Evolutionary conservation across 2,329 filamentous ascomycete species (phyloP), one percentile per base, ranked within the genome.

Genomic region (Aspergillus japonicus): DNA sequence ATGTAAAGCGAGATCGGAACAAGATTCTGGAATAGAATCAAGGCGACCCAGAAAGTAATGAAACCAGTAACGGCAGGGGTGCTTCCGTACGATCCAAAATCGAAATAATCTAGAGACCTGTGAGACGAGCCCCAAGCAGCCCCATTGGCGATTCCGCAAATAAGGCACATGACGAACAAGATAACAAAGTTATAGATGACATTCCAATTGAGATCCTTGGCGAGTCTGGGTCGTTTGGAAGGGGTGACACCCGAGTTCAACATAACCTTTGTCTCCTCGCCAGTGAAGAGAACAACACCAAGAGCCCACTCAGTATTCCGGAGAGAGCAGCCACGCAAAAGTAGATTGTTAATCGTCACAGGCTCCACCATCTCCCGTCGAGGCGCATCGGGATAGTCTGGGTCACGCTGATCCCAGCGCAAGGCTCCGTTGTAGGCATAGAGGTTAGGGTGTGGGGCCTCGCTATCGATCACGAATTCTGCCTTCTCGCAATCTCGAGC

Each of bases 251-350:
- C 95, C 29, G 95, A 91, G 73, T 99, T 99, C 80, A 97, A 90
- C 95, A 99, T 99, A 74, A 97, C 98, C 80, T 98, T 99, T 35
- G 94, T 96, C 74, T 99, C 94, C 71, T 93, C 88, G 35, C 95
- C 95, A 14, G 95, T 98, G 77, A 96, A 99, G 19, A 96, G 82
- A 53, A 98, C 94, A 3, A 99, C 85, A 56, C 93, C 95, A 5
- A 99, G 84, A 56, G 92, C 84, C 95, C 95, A 99, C 71, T 98
- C 93, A 0, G 95, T 99, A 75, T 98, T 99, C 65, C 93, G 87
- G 52, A 99, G 78, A 68, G 92, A 96, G 78, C 92, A 96, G 57
- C 95, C 95, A 81, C 95, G 90, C 49, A 99, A 86, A 31, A 99
- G 85, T 64, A 98, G 77, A 71, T 99, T 99, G 82, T 97, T 96